These are phyloP conservation scores for Erodium texanum DNA, from an alignment of 441 rosid genomes.

Conservation along the genomic window DNA sequence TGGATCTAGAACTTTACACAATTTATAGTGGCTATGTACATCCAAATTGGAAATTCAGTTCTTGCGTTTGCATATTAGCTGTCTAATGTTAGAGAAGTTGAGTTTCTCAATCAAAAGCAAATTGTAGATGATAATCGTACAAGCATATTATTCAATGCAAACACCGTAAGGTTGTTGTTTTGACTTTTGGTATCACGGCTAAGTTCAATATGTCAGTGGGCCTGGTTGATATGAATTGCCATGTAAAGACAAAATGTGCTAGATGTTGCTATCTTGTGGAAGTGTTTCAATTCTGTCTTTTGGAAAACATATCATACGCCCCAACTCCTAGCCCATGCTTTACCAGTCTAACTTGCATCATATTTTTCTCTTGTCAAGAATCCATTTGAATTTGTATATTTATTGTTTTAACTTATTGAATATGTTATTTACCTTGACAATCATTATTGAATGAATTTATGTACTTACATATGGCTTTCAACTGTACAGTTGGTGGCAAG, in stretches of 20 bases:
- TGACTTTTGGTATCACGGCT: neutral
- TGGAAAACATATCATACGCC: neutral
- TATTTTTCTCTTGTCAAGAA: slow-evolving; percentile 13
- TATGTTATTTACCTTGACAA: neutral
- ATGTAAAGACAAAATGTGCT: neutral
- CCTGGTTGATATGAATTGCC: neutral
- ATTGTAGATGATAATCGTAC: neutral
- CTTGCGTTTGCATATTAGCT: neutral
- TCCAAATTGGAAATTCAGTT: neutral
- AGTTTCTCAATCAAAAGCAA: neutral
- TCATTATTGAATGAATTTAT: slow-evolving; percentile 16
- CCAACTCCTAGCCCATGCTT: neutral
- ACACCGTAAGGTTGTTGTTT: neutral
- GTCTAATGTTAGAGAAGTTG: neutral
- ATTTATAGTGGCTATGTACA: neutral
- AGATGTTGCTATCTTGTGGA: slow-evolving; percentile 3
- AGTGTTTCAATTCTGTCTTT: slow-evolving; percentile 6
- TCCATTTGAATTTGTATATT: slow-evolving; percentile 6
- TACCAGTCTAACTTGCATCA: slow-evolving; percentile 10
- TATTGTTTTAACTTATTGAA: slow-evolving; percentile 2
- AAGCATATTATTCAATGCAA: neutral
- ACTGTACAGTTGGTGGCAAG: slow-evolving; percentile 75
- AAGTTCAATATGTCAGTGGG: neutral
- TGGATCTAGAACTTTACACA: neutral
- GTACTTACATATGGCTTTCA: slow-evolving; percentile 26